These are phyloP conservation scores for Podaxis sp. DNA, from an alignment of 768 basidiomycete genomes.

Conservation along the genomic window DNA sequence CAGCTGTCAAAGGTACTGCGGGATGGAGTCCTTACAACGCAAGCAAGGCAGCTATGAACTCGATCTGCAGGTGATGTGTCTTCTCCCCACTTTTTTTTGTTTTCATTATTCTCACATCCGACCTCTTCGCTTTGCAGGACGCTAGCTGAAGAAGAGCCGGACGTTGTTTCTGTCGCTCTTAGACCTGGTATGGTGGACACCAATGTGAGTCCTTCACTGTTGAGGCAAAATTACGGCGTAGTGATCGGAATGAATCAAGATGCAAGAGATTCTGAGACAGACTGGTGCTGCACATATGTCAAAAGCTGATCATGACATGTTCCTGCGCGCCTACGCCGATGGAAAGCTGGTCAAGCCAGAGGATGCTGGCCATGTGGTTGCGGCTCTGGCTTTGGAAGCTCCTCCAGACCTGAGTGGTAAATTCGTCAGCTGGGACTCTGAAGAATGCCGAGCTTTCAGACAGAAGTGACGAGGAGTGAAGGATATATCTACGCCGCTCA, in stretches of 20 bases:
- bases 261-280: constrained; percentile 62
- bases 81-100: neutral
- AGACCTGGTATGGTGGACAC: constrained; percentile 91
- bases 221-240: neutral
- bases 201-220: constrained; percentile 44
- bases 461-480: constrained; percentile 20
- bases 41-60: constrained; percentile 88
- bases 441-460: constrained; percentile 61
- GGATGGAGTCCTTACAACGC: constrained; percentile 87
- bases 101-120: neutral
- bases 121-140: constrained; percentile 50
- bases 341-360: constrained; percentile 78
- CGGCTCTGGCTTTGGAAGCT: constrained; percentile 68
- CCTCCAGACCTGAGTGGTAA: constrained; percentile 64
- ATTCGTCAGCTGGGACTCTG: constrained; percentile 81
- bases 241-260: constrained; percentile 43
- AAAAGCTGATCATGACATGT: constrained; percentile 52
- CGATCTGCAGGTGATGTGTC: constrained; percentile 61
- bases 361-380: constrained; percentile 77
- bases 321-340: constrained; percentile 54
- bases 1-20: constrained; percentile 62
- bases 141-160: constrained; percentile 80
- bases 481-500: neutral
- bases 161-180: constrained; percentile 70
- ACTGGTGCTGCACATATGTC: constrained; percentile 55